Evolutionary conservation across 2,329 filamentous ascomycete species (phyloP).

Genomic region (Aspergillus pseudoterreus): DNA sequence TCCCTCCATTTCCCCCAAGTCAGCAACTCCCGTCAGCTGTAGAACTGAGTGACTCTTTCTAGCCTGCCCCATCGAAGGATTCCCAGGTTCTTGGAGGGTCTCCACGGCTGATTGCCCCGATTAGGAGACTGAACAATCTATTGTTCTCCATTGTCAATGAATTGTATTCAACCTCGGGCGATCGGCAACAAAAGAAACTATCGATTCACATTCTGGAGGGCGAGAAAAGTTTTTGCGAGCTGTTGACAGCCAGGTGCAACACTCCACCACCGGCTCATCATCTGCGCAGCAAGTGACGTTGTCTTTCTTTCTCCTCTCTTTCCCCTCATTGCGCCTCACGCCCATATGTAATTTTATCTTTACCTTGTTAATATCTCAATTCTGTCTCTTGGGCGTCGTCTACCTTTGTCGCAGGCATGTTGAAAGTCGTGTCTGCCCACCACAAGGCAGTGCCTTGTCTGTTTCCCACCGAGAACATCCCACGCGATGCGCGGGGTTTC

Average conservation of each 20-base stretch:
- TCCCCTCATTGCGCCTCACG: not conserved
- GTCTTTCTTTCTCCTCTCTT: not conserved
- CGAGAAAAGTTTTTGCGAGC: not conserved
- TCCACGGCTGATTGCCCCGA: not conserved
- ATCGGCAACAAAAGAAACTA: not conserved
- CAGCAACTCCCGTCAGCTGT: not conserved
- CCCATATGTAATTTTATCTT: constrained; percentile 2
- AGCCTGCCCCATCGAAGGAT: not conserved
- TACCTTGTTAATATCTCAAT: not conserved
- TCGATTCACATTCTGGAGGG: not conserved
- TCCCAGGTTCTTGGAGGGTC: constrained; percentile 1
- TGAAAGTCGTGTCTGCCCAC: constrained; percentile 8
- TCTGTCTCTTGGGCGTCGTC: not conserved
- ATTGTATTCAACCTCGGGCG: not conserved
- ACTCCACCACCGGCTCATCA: not conserved
- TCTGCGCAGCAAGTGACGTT: not conserved
- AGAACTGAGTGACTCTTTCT: not conserved
- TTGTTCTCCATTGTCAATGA: not conserved
- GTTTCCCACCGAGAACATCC: constrained; percentile 11
- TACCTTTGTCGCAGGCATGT: constrained; percentile 3
- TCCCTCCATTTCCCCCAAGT: not conserved
- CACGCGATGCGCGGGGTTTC: constrained; percentile 3
- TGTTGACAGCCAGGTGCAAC: not conserved
- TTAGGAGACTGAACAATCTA: not conserved
- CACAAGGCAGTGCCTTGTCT: constrained; percentile 8